These are phyloP conservation scores for Linanthus parryae DNA, from an alignment of 148 eudicot genomes.

Conservation along the genomic window DNA sequence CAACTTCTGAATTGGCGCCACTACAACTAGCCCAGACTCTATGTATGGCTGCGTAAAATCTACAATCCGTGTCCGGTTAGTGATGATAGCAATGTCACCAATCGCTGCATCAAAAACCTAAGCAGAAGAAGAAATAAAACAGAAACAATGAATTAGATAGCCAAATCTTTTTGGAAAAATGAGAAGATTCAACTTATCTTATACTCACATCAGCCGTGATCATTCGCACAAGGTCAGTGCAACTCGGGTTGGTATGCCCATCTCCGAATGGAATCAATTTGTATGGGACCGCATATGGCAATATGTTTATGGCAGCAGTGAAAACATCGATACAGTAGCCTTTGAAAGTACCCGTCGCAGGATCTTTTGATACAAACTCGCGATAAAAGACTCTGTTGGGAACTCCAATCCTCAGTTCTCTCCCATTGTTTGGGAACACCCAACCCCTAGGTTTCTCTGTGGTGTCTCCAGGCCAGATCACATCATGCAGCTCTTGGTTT, in stretches of 20 bases:
- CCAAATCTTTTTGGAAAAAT: background rate
- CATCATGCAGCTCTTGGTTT: slow-evolving; percentile 11
- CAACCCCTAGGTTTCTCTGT: slow-evolving; percentile 34
- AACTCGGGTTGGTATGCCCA: slow-evolving; percentile 27
- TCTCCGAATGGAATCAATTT: slow-evolving; percentile 25
- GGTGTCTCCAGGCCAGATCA: slow-evolving; percentile 38
- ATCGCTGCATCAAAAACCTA: slow-evolving; percentile 40
- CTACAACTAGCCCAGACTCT: slow-evolving; percentile 35
- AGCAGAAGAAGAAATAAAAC: background rate
- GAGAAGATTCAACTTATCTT: background rate
- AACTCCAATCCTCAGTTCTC: slow-evolving; percentile 26
- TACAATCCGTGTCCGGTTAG: slow-evolving; percentile 33
- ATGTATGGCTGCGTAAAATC: slow-evolving; percentile 46
- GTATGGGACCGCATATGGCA: slow-evolving; percentile 31
- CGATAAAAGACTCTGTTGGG: slow-evolving; percentile 28
- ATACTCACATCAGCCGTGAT: slow-evolving; percentile 30
- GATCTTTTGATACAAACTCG: slow-evolving; percentile 27
- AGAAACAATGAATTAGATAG: background rate
- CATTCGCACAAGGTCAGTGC: slow-evolving; percentile 20
- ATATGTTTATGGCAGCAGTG: slow-evolving; percentile 23
- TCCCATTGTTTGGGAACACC: slow-evolving; percentile 41
- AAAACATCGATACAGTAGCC: slow-evolving; percentile 44
- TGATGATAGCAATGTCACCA: slow-evolving; percentile 44
- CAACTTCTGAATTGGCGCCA: slow-evolving; percentile 22
- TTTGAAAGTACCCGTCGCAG: slow-evolving; percentile 13